These are phyloP conservation scores for Avena atlantica DNA, from an alignment of 176 grass and related monocot species.

Conservation along the genomic window DNA sequence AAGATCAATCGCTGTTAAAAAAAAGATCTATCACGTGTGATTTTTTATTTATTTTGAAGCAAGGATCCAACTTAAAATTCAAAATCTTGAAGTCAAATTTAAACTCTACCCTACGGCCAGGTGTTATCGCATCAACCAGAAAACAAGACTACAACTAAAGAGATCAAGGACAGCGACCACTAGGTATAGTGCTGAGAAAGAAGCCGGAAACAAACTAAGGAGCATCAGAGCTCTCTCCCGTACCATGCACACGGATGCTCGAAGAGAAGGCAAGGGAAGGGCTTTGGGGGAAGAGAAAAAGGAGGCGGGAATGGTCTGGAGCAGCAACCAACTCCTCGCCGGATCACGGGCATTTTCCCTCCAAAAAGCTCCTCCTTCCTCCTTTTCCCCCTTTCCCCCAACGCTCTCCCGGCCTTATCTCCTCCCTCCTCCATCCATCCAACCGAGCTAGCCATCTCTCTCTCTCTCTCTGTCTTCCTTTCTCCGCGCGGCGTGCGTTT, in stretches of 20 bases:
- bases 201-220: too few species aligned
- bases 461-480: not conserved
- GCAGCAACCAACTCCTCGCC: conserved; percentile 47
- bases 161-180: not conserved
- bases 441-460: conserved; percentile 26
- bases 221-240: not conserved
- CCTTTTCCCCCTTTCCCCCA: conserved; percentile 61
- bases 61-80: too few species aligned
- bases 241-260: too few species aligned
- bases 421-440: conserved; percentile 49
- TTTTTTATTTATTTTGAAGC: too few species aligned
- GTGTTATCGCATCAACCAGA: too few species aligned
- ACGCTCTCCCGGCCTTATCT: conserved; percentile 60
- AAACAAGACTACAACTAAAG: not conserved
- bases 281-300: not conserved
- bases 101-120: too few species aligned
- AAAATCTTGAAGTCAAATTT: too few species aligned
- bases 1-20: too few species aligned
- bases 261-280: not conserved
- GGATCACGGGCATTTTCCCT: conserved; percentile 68
- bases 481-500: not conserved
- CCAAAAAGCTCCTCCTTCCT: conserved; percentile 57
- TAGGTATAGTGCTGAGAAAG: too few species aligned
- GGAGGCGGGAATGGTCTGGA: conserved; percentile 39
- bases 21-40: too few species aligned